phyloP scores from a whole-genome alignment of 129 eudicot species.

The Lonicera japonica region DNA sequence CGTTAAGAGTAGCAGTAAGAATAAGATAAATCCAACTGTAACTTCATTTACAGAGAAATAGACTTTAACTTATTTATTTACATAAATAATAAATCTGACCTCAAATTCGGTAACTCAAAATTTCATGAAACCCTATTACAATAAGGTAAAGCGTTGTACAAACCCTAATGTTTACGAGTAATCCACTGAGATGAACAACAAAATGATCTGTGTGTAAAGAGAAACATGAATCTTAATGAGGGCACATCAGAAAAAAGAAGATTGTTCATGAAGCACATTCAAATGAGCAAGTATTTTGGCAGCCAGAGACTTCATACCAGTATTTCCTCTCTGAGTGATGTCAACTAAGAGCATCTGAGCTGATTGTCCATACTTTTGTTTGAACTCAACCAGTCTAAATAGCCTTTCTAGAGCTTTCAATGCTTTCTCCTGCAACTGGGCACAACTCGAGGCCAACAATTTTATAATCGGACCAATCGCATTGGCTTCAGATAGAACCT shows the following conservation, averaged over 20 bases:
- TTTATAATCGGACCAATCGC: slow-evolving; percentile 42
- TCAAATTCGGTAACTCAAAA: too few species aligned
- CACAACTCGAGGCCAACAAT: slow-evolving; percentile 30
- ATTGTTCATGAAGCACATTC: slow-evolving; percentile 63
- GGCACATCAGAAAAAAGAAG: slow-evolving; percentile 45
- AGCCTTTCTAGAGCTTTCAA: slow-evolving; percentile 37
- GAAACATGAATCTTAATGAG: too few species aligned
- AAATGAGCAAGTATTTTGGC: slow-evolving; percentile 60
- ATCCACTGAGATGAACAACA: too few species aligned
- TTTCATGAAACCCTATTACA: too few species aligned
- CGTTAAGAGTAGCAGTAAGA: too few species aligned
- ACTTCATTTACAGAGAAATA: too few species aligned
- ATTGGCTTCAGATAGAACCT: slow-evolving; percentile 53
- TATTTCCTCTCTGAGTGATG: slow-evolving; percentile 56
- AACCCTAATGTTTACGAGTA: too few species aligned
- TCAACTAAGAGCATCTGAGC: slow-evolving; percentile 66
- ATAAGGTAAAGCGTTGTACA: too few species aligned
- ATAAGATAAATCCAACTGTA: too few species aligned
- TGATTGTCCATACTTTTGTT: slow-evolving; percentile 41
- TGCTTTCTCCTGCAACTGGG: slow-evolving; percentile 53
- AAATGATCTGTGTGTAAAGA: too few species aligned
- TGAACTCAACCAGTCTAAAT: slow-evolving; percentile 39
- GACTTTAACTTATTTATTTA: too few species aligned
- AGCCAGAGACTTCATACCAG: slow-evolving; percentile 40
- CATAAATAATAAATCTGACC: too few species aligned